Conservation (phyloP, 768 basidiomycete genomes). For the Lentinula detonsa region DNA sequence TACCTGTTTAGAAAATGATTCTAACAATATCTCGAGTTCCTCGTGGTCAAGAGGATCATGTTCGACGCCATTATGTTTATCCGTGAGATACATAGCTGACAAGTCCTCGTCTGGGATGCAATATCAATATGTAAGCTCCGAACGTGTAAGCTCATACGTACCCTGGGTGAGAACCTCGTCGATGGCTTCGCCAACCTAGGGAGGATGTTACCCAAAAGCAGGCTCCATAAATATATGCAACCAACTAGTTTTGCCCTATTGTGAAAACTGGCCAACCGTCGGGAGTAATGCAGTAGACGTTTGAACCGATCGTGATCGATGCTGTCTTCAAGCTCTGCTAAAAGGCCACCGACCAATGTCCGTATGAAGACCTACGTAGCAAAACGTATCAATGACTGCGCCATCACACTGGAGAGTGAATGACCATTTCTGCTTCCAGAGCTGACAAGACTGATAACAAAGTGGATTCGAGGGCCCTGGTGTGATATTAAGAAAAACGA, state of each 20-base stretch:
- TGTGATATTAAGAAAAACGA: slow-evolving; percentile 11
- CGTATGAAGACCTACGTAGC: slow-evolving; percentile 54
- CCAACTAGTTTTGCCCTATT: slow-evolving; percentile 81
- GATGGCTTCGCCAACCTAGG: slow-evolving; percentile 80
- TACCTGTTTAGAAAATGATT: slow-evolving; percentile 93
- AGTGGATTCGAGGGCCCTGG: slow-evolving; percentile 90
- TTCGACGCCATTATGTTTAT: slow-evolving; percentile 60
- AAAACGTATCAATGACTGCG: background rate
- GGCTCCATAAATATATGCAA: slow-evolving; percentile 1
- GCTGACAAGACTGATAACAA: slow-evolving; percentile 88
- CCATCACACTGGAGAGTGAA: background rate
- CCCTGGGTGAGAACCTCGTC: slow-evolving; percentile 92
- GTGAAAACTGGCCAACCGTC: slow-evolving; percentile 83
- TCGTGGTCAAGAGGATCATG: slow-evolving; percentile 79
- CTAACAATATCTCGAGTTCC: slow-evolving; percentile 88
- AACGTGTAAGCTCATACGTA: slow-evolving; percentile 18
- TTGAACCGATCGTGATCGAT: slow-evolving; percentile 95
- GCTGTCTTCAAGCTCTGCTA: slow-evolving; percentile 92
- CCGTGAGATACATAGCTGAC: slow-evolving; percentile 91
- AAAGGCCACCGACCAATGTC: slow-evolving; percentile 80
- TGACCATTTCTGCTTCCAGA: slow-evolving; percentile 90
- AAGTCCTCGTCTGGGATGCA: slow-evolving; percentile 76
- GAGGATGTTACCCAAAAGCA: background rate
- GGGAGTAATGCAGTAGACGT: slow-evolving; percentile 85
- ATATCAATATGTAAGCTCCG: background rate